phyloP scores from a whole-genome alignment of 768 basidiomycete species.

The Pisolithus sp. region DNA sequence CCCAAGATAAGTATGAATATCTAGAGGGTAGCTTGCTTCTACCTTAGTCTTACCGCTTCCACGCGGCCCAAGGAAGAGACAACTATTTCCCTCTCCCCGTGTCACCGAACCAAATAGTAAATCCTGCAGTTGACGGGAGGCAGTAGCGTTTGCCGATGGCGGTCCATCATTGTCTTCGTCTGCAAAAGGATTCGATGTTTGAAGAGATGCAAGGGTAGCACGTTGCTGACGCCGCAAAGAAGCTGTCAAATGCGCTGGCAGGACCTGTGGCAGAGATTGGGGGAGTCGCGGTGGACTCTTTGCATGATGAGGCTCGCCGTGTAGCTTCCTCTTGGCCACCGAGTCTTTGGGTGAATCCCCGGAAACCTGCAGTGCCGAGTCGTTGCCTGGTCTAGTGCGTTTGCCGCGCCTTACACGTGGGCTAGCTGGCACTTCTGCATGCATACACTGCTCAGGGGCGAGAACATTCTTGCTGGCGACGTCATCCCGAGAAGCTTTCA shows the following conservation, averaged over 20 bases:
- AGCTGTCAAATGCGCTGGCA: slow-evolving; percentile 38
- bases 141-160: slow-evolving; percentile 42
- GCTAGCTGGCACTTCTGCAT: no score
- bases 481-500: neutral
- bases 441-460: neutral
- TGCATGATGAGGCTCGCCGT: no score
- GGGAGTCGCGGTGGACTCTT: slow-evolving; percentile 5
- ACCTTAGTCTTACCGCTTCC: slow-evolving; percentile 85
- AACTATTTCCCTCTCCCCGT: slow-evolving; percentile 91
- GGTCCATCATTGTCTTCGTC: slow-evolving; percentile 29
- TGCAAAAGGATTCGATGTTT: slow-evolving; percentile 18
- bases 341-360: no score
- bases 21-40: slow-evolving; percentile 16
- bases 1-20: slow-evolving; percentile 1
- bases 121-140: slow-evolving; percentile 51
- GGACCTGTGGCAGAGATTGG: slow-evolving; percentile 17
- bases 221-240: slow-evolving; percentile 54
- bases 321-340: no score
- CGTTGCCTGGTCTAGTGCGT: no score
- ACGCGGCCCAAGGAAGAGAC: slow-evolving; percentile 76
- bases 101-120: slow-evolving; percentile 68
- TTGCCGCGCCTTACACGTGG: no score
- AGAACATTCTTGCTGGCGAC: neutral
- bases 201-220: slow-evolving; percentile 44
- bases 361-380: no score